A percentile compares a stretch with the other conserved stretches of the same genome.
Conservation (phyloP, 83 land plant genomes). For the Thuja plicata region DNA sequence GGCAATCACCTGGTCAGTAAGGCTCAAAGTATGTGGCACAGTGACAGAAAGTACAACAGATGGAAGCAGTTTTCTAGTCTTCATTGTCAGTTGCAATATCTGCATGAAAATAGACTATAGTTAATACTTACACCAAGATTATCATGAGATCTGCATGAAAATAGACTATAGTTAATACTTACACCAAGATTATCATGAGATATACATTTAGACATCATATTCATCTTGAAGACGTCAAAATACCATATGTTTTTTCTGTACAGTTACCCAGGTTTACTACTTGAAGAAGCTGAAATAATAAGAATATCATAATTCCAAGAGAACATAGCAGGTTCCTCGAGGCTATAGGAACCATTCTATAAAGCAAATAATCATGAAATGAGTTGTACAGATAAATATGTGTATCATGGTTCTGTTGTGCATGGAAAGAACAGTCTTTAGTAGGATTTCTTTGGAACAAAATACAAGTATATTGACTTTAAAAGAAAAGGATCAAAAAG, state of each 20-base stretch:
- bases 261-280: background rate
- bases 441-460: background rate
- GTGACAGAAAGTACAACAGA: slow-evolving; percentile 78
- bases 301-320: background rate
- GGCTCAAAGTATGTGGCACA: slow-evolving; percentile 87
- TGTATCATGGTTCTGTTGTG: background rate
- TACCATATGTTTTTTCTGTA: background rate
- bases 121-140: background rate
- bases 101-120: slow-evolving; percentile 34
- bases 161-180: background rate
- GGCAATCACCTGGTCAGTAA: slow-evolving; percentile 81
- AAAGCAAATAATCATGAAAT: background rate
- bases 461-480: too few species aligned
- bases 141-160: slow-evolving; percentile 66
- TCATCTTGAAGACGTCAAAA: background rate
- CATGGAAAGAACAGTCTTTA: background rate
- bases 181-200: background rate
- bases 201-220: background rate
- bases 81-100: slow-evolving; percentile 75
- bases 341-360: background rate
- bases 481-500: too few species aligned
- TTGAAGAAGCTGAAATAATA: background rate
- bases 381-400: background rate
- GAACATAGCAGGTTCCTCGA: background rate
- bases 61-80: slow-evolving; percentile 76